These are phyloP conservation scores for Stagonosporopsis tanaceti DNA, from an alignment of 2,329 filamentous ascomycete genomes.

Conservation along the genomic window DNA sequence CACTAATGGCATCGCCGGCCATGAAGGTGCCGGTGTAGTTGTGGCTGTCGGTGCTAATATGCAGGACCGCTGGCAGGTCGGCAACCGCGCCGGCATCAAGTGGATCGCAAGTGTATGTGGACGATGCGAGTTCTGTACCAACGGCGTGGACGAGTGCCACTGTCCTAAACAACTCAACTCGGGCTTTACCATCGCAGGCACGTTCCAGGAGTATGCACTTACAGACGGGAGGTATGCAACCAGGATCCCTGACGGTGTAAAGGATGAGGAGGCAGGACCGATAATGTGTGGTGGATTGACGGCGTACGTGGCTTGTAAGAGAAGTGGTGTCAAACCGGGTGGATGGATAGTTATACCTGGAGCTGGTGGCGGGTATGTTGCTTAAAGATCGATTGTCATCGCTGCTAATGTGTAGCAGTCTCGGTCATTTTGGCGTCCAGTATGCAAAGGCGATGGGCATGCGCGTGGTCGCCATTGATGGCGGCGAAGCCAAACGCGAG, in stretches of 20 bases:
- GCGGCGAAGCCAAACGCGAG: conserved; percentile 57
- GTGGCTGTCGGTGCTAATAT: conserved; percentile 76
- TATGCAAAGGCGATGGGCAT: conserved; percentile 64
- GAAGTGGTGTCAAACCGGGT: conserved; percentile 47
- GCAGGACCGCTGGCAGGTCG: conserved; percentile 67
- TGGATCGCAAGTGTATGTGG: conserved; percentile 74
- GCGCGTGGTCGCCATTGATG: conserved; percentile 64
- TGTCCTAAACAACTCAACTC: conserved; percentile 69
- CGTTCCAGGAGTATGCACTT: conserved; percentile 53
- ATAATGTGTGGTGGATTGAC: conserved; percentile 59
- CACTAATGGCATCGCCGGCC: conserved; percentile 78
- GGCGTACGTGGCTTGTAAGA: conserved; percentile 57
- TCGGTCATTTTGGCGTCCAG: conserved; percentile 39
- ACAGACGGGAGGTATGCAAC: conserved; percentile 57
- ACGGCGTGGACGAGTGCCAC: conserved; percentile 60
- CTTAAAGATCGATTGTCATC: not conserved
- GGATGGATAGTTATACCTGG: conserved; percentile 52
- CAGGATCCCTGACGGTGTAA: conserved; percentile 53
- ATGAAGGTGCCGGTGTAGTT: conserved; percentile 79
- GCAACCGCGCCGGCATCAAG: conserved; percentile 62
- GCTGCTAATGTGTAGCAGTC: conserved; percentile 26
- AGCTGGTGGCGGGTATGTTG: conserved; percentile 44
- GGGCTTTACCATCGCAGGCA: conserved; percentile 60
- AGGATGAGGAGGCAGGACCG: conserved; percentile 56
- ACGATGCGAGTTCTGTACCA: conserved; percentile 78